These are phyloP conservation scores for Taphrina communis DNA, from an alignment of 1,139 yeast species.

Conservation along the genomic window DNA sequence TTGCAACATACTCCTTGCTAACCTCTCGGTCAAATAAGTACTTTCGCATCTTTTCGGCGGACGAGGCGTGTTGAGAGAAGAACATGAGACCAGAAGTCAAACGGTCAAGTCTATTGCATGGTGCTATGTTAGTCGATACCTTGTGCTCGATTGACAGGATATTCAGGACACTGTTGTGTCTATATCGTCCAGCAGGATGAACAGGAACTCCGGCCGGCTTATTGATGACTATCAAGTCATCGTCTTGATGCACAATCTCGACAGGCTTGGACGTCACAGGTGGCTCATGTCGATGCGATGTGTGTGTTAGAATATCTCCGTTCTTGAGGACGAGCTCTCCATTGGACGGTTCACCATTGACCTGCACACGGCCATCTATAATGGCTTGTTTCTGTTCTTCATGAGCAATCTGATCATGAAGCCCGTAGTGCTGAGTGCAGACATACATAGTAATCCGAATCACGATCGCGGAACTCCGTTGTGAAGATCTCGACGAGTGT, in stretches of 20 bases:
- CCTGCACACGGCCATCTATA: slow-evolving; percentile 70
- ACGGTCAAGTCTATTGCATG: slow-evolving; percentile 89
- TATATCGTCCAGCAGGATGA: slow-evolving; percentile 93
- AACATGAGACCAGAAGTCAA: slow-evolving; percentile 95
- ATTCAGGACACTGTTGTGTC: slow-evolving; percentile 86
- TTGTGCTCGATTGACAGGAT: slow-evolving; percentile 67
- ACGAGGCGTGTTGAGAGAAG: slow-evolving; percentile 78
- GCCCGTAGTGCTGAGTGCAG: slow-evolving; percentile 25
- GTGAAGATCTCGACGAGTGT: slow-evolving; percentile 78
- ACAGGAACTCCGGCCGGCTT: slow-evolving; percentile 96
- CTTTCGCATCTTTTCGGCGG: slow-evolving; percentile 77
- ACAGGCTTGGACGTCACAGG: slow-evolving; percentile 77
- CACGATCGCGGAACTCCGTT: slow-evolving; percentile 82
- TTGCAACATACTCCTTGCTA: slow-evolving; percentile 79
- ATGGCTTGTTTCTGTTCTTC: slow-evolving; percentile 59
- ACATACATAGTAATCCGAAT: slow-evolving; percentile 65
- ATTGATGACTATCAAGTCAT: slow-evolving; percentile 80
- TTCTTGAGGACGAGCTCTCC: slow-evolving; percentile 71
- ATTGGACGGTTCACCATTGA: slow-evolving; percentile 70
- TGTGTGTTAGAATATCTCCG: slow-evolving; percentile 84
- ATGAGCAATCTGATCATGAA: background rate
- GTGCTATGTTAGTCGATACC: slow-evolving; percentile 43
- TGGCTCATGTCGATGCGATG: slow-evolving; percentile 89
- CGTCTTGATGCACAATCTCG: slow-evolving; percentile 77
- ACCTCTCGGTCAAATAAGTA: slow-evolving; percentile 80